Evolutionary conservation across 169 alveolate genomes (phyloP).

Genomic region (Cryptosporidium felis): DNA sequence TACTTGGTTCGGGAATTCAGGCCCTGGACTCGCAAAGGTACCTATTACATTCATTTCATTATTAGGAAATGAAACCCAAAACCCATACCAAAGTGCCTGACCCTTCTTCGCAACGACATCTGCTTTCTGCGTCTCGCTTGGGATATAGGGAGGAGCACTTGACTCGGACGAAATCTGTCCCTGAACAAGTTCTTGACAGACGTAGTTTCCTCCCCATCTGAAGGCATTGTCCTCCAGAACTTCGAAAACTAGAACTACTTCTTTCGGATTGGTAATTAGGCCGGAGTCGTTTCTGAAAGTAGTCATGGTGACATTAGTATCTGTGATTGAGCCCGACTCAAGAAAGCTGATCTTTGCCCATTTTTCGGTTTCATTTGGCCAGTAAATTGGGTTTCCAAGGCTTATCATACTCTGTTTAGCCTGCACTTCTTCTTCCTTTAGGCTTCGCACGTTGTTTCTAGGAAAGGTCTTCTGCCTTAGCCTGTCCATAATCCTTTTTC

Average conservation of each 20-base stretch:
- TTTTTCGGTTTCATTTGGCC: conserved; percentile 63
- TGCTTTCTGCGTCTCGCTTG: conserved; percentile 1
- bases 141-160: conserved; percentile 4
- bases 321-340: conserved; percentile 30
- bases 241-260: conserved; percentile 34
- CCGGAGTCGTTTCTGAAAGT: conserved; percentile 2
- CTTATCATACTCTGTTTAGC: background rate
- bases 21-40: conserved; percentile 43
- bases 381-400: conserved; percentile 1
- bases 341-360: conserved; percentile 59
- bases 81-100: conserved; percentile 58
- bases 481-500: conserved; percentile 45
- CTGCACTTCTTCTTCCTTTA: conserved; percentile 7
- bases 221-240: conserved; percentile 32
- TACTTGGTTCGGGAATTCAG: conserved; percentile 7
- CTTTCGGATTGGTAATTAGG: conserved; percentile 22
- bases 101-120: conserved; percentile 55
- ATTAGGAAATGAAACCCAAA: background rate
- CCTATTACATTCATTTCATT: conserved; percentile 15
- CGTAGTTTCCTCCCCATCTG: conserved; percentile 64
- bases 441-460: conserved; percentile 2
- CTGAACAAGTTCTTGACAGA: conserved; percentile 58
- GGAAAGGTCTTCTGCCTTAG: conserved; percentile 12
- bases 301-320: conserved; percentile 41
- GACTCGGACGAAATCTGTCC: conserved; percentile 26